These are phyloP conservation scores for Lithospermum erythrorhizon DNA, from an alignment of 257 asterid genomes.

Conservation along the genomic window DNA sequence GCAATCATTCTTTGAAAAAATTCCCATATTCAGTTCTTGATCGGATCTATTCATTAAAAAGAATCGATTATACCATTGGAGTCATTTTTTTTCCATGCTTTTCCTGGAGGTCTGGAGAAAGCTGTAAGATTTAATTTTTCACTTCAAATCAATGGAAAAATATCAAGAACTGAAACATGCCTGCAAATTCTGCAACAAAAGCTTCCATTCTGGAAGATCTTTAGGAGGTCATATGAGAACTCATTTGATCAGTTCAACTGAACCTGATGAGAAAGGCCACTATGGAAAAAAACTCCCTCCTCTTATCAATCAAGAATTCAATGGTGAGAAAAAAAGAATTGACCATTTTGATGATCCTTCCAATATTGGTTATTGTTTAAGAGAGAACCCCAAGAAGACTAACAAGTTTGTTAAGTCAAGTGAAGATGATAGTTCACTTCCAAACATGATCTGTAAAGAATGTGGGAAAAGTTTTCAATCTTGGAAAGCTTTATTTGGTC, in stretches of 20 bases:
- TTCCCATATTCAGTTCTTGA: no score
- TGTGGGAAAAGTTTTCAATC: conserved; percentile 76
- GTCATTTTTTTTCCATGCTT: no score
- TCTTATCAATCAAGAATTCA: conserved; percentile 10
- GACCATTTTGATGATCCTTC: conserved; percentile 6
- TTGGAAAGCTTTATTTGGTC: conserved; percentile 82
- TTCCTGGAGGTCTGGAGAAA: no score
- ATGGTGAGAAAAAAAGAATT: conserved; percentile 3
- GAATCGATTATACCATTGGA: no score
- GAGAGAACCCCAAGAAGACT: conserved; percentile 30
- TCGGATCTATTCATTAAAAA: no score
- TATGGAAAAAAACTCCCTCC: conserved; percentile 42
- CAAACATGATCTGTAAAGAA: conserved; percentile 44
- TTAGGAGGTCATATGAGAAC: conserved; percentile 82
- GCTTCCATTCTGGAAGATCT: conserved; percentile 53
- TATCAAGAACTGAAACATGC: conserved; percentile 32
- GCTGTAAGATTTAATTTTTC: no score
- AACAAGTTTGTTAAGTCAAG: conserved; percentile 18
- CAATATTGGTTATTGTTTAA: conserved; percentile 11
- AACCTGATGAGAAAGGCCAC: conserved; percentile 17
- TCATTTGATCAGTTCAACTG: conserved; percentile 50
- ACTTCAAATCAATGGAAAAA: conserved; percentile 25
- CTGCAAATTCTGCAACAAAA: conserved; percentile 67
- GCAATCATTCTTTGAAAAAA: no score
- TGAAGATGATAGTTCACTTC: conserved; percentile 25